phyloP scores from a whole-genome alignment of 1,284 basidiomycete genomes.

The Irpex rosettiformis region DNA sequence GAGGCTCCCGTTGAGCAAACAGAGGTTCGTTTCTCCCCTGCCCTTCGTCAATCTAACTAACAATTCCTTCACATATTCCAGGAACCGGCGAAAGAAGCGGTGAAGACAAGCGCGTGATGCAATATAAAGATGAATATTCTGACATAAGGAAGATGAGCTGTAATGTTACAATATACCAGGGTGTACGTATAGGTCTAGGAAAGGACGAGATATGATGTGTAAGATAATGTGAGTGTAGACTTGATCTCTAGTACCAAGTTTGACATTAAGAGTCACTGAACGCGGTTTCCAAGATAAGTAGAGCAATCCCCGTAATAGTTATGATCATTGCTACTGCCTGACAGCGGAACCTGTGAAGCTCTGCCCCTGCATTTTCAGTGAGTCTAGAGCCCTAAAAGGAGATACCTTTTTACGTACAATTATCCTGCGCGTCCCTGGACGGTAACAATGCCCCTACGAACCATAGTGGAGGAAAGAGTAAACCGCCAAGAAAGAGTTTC shows the following conservation, averaged over 20 bases:
- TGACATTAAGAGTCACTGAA: constrained; percentile 14
- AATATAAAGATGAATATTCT: constrained; percentile 7
- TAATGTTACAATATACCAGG: constrained; percentile 13
- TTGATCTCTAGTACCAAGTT: background rate
- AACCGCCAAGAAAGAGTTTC: constrained; percentile 17
- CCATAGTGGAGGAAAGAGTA: constrained; percentile 22
- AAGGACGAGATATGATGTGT: background rate
- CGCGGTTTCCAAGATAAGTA: constrained; percentile 19
- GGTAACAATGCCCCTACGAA: constrained; percentile 19
- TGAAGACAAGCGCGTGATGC: constrained; percentile 27
- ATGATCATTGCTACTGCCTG: constrained; percentile 21
- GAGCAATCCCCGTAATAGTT: constrained; percentile 14
- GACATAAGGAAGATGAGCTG: constrained; percentile 12
- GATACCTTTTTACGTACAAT: constrained; percentile 17
- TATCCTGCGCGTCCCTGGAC: constrained; percentile 14
- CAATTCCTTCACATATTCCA: constrained; percentile 10
- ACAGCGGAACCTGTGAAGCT: constrained; percentile 21
- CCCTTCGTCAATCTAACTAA: background rate
- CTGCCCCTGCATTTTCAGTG: constrained; percentile 16
- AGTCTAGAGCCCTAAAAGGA: background rate
- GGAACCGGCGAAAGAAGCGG: constrained; percentile 27
- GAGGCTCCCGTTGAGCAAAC: constrained; percentile 68
- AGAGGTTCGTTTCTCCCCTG: constrained; percentile 44
- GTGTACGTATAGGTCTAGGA: constrained; percentile 6
- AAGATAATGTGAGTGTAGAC: constrained; percentile 2